Evolutionary conservation across 2,329 filamentous ascomycete genomes (phyloP).

Genomic region (Pseudocercospora eumusae): DNA sequence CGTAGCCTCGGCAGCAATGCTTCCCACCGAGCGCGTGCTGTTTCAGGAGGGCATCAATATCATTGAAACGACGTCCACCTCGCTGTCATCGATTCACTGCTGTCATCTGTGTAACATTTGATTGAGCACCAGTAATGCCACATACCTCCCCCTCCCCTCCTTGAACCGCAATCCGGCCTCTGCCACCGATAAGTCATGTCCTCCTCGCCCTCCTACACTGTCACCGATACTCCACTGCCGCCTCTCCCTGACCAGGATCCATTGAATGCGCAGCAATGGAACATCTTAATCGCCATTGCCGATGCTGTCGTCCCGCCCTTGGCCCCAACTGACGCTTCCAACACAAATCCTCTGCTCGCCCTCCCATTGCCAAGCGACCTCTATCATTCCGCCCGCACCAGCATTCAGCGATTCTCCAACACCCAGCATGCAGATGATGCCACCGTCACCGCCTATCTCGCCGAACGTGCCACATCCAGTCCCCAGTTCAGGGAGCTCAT

Average conservation of each 20-base stretch:
- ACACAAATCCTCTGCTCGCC: constrained; percentile 33
- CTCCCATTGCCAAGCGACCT: constrained; percentile 30
- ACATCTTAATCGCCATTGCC: constrained; percentile 57
- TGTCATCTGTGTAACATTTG: background rate
- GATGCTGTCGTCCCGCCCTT: constrained; percentile 64
- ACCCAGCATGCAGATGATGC: constrained; percentile 47
- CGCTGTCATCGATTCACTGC: background rate
- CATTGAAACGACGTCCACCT: background rate
- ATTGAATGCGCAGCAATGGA: constrained; percentile 60
- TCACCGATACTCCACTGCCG: constrained; percentile 36
- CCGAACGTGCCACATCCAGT: constrained; percentile 46
- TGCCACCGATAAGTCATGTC: no score
- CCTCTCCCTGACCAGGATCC: constrained; percentile 51
- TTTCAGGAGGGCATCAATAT: background rate
- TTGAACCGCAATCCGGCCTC: background rate
- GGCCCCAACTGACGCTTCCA: constrained; percentile 28
- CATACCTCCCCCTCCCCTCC: background rate
- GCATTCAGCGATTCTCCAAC: constrained; percentile 47
- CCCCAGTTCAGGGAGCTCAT: constrained; percentile 57
- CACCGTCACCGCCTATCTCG: constrained; percentile 35
- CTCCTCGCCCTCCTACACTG: no score
- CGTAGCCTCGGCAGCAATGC: background rate
- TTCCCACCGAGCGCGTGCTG: constrained; percentile 1
- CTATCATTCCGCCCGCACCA: constrained; percentile 56
- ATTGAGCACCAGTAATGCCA: no score